Percentiles rank a stretch among this genome's conserved stretches.
phyloP scores from a whole-genome alignment of 2,329 filamentous ascomycete species.

The Aspergillus caelatus region DNA sequence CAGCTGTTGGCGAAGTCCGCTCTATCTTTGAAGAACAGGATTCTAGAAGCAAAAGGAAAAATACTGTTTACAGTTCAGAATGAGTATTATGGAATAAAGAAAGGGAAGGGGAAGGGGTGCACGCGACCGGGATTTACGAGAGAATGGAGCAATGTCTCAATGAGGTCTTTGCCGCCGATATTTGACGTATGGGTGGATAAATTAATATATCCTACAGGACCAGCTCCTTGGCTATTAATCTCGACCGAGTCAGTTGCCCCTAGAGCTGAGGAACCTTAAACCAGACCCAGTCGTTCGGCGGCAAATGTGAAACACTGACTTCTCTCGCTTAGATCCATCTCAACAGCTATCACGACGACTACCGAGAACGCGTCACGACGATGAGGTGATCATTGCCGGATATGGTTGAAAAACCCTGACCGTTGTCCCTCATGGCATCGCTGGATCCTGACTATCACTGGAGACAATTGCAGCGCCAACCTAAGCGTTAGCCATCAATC shows the following conservation, averaged over 20 bases:
- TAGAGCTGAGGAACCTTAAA: neutral
- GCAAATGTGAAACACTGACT: conserved; percentile 1
- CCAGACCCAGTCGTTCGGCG: neutral
- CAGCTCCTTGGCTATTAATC: neutral
- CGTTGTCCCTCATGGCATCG: neutral
- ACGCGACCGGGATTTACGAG: neutral
- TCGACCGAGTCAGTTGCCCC: neutral
- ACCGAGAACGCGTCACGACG: neutral
- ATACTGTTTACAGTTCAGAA: neutral
- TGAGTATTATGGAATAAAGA: neutral
- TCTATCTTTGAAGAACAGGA: neutral
- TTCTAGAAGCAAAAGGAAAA: neutral
- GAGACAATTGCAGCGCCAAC: neutral
- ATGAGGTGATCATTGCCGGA: neutral
- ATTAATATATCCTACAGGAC: neutral
- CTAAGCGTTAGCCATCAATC: neutral
- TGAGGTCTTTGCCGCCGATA: neutral
- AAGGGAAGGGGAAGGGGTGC: neutral
- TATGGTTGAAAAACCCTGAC: neutral
- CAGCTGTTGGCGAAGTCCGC: neutral
- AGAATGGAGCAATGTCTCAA: neutral
- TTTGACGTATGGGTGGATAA: neutral
- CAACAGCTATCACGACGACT: neutral
- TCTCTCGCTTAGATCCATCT: neutral
- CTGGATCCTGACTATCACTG: neutral